Base-by-base conservation (phyloP, 805 yeast genomes). In the Kodamaea laetipori region DNA sequence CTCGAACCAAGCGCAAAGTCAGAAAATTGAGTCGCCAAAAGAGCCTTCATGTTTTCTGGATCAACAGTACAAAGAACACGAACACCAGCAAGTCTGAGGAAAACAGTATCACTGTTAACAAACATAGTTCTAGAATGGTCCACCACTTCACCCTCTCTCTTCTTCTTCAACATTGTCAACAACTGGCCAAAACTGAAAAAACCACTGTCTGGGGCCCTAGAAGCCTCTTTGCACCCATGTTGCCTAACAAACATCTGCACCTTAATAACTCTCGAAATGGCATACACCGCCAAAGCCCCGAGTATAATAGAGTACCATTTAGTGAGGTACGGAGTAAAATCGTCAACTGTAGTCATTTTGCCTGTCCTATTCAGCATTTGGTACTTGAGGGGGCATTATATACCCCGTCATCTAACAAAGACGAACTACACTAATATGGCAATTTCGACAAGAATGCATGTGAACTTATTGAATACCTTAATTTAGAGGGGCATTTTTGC, bases 11-110 rank as follows among this genome's bases (percentile, higher is more conserved):
- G 50, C 15, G 54, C 48, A 42, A 55, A 58, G 45, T 58, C 63
- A 25, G 49, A 50, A 37, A 58, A 58, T 27, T 58, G 61, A 4
- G 62, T 58, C 11, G 58, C 61, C 47, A 58, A 53, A 7, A 58
- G 17, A 10, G 63, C 63, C 55, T 58, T 58, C 43, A 58, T 48
- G 44, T 54, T 55, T 31, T 56, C 60, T 10, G 63, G 62, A 25
- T 58, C 61, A 1, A 26, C 32, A 6, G 63, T 56, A 24, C 56
- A 33, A 13, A 60, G 34, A 34, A 61, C 52, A 43, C 54, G 38
- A 16, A 54, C 46, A 19, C 57, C 59, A 31, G 31, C 40, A 24
- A 50, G 33, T 21, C 44, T 32, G 21, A 50, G 18, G 39, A 41
- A 37, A 21, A 37, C 32, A 10, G 49, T 46, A 12, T 26, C 32